Base-by-base conservation (phyloP, 805 yeast genomes). In the Ascoidea tarda region DNA sequence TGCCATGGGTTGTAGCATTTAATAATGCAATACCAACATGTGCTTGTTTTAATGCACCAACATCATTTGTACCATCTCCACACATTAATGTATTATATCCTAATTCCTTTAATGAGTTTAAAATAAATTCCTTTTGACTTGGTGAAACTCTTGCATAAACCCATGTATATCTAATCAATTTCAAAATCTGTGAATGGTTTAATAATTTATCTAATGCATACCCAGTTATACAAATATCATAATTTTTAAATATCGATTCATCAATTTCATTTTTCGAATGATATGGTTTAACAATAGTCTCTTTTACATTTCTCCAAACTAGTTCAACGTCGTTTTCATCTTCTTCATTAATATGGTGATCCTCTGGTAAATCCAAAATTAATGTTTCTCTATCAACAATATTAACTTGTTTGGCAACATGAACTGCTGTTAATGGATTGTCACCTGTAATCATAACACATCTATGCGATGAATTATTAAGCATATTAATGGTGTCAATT, bases 61-160 rank as follows among this genome's bases (percentile, higher is more conserved):
- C 99, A 74, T 93, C 99, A 65, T 93, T 93, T n/a, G 99, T 93
- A 70, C 99, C 99, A 70, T 93, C 99, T 75, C 99, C 99, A 70
- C 99, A 93, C 99, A 93, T 93, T 61, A 93, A 76, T 31, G 98
- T 93, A 63, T 80, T 84, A 69, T 91, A 93, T 32, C 96, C 96
- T 66, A 87, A 76, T 57, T 80, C 82, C 67, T 91, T 93, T 66
- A 87, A 78, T 46, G 89, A 78, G 56, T 81, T 83, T 62, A 93
- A 74, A 60, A 93, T 82, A 59, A 84, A 88, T 69, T 93, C 99
- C 70, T 93, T 93, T 71, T 93, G 99, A 32, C 84, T 63, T 46
- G 99, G 99, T 5, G 98, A 91, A 38, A 93, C 98, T 71, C 99
- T 84, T 48, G 99, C 97, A 64, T 87, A 93, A 49, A 93, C 87